Evolutionary conservation across 176 grass and related monocot genomes (phyloP).

Genomic region (Lolium perenne): DNA sequence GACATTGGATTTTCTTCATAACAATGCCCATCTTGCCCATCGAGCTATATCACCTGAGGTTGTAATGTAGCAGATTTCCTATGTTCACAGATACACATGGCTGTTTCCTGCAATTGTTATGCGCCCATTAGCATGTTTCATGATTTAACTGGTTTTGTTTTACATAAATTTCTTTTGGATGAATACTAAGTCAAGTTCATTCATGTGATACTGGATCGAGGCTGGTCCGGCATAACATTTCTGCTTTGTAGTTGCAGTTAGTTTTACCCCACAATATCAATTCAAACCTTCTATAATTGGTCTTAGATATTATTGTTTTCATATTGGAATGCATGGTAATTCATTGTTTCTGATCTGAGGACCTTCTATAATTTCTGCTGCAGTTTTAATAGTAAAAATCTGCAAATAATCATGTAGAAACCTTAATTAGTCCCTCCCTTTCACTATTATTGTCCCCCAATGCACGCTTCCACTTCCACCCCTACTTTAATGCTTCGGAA

Average conservation of each 20-base stretch:
- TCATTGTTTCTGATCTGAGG: conserved; percentile 3
- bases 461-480: conserved; percentile 10
- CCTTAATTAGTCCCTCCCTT: background rate
- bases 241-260: background rate
- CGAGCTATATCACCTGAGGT: conserved; percentile 98
- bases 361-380: background rate
- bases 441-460: background rate
- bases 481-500: conserved; percentile 19
- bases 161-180: background rate
- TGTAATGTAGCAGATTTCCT: conserved; percentile 28
- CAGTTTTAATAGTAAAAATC: conserved; percentile 18
- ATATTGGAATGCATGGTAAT: background rate
- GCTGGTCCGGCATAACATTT: background rate
- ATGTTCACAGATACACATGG: conserved; percentile 29
- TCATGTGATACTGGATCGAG: conserved; percentile 12
- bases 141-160: conserved; percentile 23
- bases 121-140: background rate
- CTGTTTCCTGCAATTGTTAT: conserved; percentile 38
- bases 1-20: conserved; percentile 98
- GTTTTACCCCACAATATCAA: background rate
- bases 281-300: background rate
- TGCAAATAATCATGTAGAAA: conserved; percentile 27
- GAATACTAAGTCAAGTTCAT: background rate
- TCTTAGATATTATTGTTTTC: background rate
- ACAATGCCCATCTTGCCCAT: conserved; percentile 93